phyloP scores from a whole-genome alignment of 768 basidiomycete species.

The Dioszegia hungarica region DNA sequence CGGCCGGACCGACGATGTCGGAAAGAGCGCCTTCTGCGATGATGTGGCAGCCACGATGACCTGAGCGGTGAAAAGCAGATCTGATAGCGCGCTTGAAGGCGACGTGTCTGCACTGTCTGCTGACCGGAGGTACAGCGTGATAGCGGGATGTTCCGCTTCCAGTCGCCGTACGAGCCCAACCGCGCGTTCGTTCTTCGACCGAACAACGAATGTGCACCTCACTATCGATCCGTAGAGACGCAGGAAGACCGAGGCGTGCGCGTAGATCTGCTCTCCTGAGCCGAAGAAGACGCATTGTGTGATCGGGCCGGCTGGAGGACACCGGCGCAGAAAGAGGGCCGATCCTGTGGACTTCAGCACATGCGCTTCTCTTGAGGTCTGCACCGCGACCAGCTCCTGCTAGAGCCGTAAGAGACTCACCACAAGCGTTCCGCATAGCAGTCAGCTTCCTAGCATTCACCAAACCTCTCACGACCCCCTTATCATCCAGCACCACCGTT shows the following conservation, averaged over 20 bases:
- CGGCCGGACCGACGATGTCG: constrained; percentile 59
- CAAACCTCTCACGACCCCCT: constrained; percentile 66
- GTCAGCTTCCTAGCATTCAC: constrained; percentile 75
- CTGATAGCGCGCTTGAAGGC: background rate
- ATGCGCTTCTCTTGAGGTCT: background rate
- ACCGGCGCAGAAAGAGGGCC: constrained; percentile 26
- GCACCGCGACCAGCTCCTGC: background rate
- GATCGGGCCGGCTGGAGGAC: constrained; percentile 13
- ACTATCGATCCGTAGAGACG: constrained; percentile 23
- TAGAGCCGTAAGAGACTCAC: no score
- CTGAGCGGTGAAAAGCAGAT: constrained; percentile 52
- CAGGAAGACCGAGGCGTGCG: constrained; percentile 41
- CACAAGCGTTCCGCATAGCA: constrained; percentile 75
- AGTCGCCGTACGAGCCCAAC: constrained; percentile 5
- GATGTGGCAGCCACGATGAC: constrained; percentile 74
- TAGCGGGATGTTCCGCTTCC: constrained; percentile 17
- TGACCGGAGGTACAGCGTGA: no score
- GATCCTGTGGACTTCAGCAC: constrained; percentile 26
- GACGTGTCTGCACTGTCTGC: no score
- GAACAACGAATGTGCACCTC: constrained; percentile 42
- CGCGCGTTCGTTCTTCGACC: constrained; percentile 51
- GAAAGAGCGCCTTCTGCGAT: constrained; percentile 65
- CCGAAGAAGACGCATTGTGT: constrained; percentile 30
- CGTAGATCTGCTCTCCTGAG: constrained; percentile 39
- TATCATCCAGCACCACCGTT: constrained; percentile 67